Percentiles rank a stretch among this genome's conserved stretches.
phyloP scores from a whole-genome alignment of 2,329 filamentous ascomycete genomes.

The Chaetomium sp. region DNA sequence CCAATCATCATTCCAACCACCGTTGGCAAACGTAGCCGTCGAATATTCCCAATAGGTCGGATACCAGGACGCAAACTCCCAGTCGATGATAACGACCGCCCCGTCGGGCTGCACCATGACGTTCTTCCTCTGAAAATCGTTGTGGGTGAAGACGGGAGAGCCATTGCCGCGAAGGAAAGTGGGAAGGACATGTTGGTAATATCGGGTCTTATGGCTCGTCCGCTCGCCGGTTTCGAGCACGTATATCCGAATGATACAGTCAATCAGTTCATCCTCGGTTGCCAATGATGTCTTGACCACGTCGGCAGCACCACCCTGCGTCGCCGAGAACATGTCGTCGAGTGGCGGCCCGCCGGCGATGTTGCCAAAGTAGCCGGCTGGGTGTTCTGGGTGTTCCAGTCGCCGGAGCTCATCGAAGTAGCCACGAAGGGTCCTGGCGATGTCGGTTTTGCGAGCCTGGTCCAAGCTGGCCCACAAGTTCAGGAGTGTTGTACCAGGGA shows the following conservation, averaged over 20 bases:
- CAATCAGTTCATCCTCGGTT: not conserved
- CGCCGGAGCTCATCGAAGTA: not conserved
- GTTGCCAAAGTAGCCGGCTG: not conserved
- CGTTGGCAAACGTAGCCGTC: not conserved
- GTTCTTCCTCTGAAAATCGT: not conserved
- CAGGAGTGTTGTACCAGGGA: not conserved
- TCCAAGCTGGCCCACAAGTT: not conserved
- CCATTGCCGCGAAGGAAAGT: not conserved
- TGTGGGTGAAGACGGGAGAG: not conserved
- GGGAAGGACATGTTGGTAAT: not conserved
- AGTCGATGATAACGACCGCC: not conserved
- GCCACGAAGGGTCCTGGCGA: not conserved
- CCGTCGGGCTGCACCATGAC: not conserved
- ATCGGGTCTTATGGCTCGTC: not conserved
- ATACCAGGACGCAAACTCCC: not conserved
- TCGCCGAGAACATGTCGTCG: not conserved
- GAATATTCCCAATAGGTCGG: not conserved
- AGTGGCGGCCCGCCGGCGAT: not conserved
- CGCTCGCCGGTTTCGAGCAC: no score
- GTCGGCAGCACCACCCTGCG: not conserved
- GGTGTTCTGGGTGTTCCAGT: not conserved
- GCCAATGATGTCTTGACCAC: not conserved
- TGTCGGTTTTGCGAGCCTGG: not conserved
- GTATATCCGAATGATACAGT: not conserved
- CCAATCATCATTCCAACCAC: not conserved